phyloP scores from a whole-genome alignment of 805 yeast species.

The Wickerhamomyces bovis region DNA sequence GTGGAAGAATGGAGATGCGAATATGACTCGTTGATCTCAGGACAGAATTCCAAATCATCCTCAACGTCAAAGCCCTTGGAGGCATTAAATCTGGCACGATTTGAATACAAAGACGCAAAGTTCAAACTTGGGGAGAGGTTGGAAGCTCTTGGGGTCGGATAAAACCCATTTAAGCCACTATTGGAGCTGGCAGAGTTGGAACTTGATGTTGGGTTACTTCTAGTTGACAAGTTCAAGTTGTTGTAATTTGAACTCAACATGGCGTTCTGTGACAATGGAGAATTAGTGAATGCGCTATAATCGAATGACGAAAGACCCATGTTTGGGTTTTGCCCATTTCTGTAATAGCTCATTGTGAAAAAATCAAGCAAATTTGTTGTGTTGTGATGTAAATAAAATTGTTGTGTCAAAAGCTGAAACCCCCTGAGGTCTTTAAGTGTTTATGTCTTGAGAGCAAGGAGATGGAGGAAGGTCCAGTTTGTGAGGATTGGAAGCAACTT shows the following conservation, averaged over 20 bases:
- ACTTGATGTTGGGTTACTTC: not conserved
- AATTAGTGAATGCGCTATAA: not conserved
- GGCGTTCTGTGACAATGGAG: constrained; percentile 1
- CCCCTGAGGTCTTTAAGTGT: not conserved
- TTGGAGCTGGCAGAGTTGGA: not conserved
- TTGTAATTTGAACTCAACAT: constrained; percentile 6
- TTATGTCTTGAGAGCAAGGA: not conserved
- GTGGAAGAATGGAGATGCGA: constrained; percentile 10
- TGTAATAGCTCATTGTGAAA: constrained; percentile 1
- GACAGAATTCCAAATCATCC: constrained; percentile 62
- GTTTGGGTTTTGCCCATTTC: not conserved
- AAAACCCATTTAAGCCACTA: constrained; percentile 1
- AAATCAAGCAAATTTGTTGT: not conserved
- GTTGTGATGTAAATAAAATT: not conserved
- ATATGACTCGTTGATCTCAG: constrained; percentile 37
- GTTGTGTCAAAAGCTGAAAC: not conserved
- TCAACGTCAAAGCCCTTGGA: constrained; percentile 57
- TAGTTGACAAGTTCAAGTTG: constrained; percentile 18
- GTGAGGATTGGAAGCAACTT: not conserved
- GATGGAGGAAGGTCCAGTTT: no score
- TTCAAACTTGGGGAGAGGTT: constrained; percentile 19
- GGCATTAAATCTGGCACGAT: constrained; percentile 49
- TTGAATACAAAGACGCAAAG: constrained; percentile 35
- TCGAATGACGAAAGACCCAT: not conserved
- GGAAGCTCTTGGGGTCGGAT: constrained; percentile 18